Conservation (phyloP, 2,329 filamentous ascomycete genomes). For the Coleophoma cylindrospora region DNA sequence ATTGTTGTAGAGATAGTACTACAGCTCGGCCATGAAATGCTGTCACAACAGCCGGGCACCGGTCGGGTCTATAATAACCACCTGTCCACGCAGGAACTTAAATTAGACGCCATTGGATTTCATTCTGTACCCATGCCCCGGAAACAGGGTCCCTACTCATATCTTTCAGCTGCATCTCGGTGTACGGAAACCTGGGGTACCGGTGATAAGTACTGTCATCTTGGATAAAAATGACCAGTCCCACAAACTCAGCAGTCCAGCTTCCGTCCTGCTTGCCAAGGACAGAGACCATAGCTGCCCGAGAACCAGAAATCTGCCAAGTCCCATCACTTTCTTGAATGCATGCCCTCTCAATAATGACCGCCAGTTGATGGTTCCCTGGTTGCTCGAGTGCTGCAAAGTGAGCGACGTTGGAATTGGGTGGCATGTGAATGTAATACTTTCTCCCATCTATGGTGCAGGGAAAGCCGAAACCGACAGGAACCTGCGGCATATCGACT, state of each 20-base stretch:
- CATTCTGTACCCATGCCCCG: no score
- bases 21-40: no score
- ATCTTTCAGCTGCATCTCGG: not conserved
- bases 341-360: conserved; percentile 4
- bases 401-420: not conserved
- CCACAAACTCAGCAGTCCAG: conserved; percentile 2
- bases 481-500: not conserved
- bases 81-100: no score
- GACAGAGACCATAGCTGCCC: conserved; percentile 2
- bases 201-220: conserved; percentile 4
- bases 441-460: conserved; percentile 4
- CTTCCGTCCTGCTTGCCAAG: not conserved
- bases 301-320: not conserved
- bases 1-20: no score
- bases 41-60: no score
- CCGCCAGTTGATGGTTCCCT: conserved; percentile 1
- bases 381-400: conserved; percentile 2
- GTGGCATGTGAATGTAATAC: conserved; percentile 2
- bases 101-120: no score
- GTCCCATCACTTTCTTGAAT: not conserved
- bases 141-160: not conserved
- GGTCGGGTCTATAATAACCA: no score
- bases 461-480: conserved; percentile 1
- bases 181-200: conserved; percentile 2
- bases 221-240: conserved; percentile 5